Evolutionary conservation across 2,329 filamentous ascomycete genomes (phyloP).

Genomic region (Fusarium transvaalense): DNA sequence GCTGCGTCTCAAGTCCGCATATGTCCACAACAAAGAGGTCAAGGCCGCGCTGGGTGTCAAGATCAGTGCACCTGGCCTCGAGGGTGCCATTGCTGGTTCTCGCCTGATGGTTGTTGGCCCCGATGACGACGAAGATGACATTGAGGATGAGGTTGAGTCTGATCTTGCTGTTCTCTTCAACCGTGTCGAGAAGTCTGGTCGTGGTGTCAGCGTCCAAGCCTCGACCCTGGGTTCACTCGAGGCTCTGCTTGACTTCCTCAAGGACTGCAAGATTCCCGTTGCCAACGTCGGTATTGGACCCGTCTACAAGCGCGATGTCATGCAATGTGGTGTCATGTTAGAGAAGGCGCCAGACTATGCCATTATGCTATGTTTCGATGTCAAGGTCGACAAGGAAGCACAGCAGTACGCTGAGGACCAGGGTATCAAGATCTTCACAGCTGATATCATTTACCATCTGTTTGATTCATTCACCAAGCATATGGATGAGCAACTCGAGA

Average conservation of each 20-base stretch:
- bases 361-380: slow-evolving; percentile 99
- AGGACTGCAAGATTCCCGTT: slow-evolving; percentile 95
- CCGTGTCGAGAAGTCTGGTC: slow-evolving; percentile 90
- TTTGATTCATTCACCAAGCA: slow-evolving; percentile 98
- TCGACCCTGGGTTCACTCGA: slow-evolving; percentile 97
- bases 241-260: slow-evolving; percentile 95
- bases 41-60: slow-evolving; percentile 99
- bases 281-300: slow-evolving; percentile 97
- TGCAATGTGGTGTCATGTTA: slow-evolving; percentile 94
- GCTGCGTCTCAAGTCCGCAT: slow-evolving; percentile 92
- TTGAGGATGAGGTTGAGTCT: slow-evolving; percentile 95
- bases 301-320: slow-evolving; percentile 97
- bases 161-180: slow-evolving; percentile 92
- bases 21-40: slow-evolving; percentile 99
- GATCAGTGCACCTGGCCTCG: slow-evolving; percentile 95
- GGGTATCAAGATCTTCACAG: slow-evolving; percentile 97
- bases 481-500: slow-evolving; percentile 86
- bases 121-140: slow-evolving; percentile 95
- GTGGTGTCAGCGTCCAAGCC: slow-evolving; percentile 96
- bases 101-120: slow-evolving; percentile 93
- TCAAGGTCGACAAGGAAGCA: slow-evolving; percentile 98
- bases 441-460: slow-evolving; percentile 98
- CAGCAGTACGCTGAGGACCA: slow-evolving; percentile 91
- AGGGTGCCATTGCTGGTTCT: slow-evolving; percentile 96
- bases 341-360: slow-evolving; percentile 95